These are phyloP conservation scores for Pseudocercospora fuligena DNA, from an alignment of 2,329 filamentous ascomycete species.

Conservation along the genomic window DNA sequence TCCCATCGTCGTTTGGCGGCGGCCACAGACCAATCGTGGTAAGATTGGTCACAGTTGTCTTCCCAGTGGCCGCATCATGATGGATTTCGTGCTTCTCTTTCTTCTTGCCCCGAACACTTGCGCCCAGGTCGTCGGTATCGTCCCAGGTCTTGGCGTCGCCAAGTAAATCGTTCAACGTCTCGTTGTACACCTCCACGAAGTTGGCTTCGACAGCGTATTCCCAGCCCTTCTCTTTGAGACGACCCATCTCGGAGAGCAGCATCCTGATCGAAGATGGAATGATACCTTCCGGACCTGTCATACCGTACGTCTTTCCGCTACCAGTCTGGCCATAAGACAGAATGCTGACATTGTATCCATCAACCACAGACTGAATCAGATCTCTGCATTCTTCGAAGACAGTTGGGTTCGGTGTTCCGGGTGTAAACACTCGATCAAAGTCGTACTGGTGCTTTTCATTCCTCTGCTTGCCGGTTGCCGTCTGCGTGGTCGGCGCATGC, in stretches of 20 bases:
- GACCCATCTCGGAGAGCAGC: slow-evolving; percentile 86
- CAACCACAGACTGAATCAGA: slow-evolving; percentile 91
- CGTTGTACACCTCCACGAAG: slow-evolving; percentile 98
- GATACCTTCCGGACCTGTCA: slow-evolving; percentile 91
- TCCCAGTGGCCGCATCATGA: slow-evolving; percentile 80
- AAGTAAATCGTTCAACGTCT: slow-evolving; percentile 90
- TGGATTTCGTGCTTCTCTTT: slow-evolving; percentile 88
- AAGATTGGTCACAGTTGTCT: slow-evolving; percentile 81
- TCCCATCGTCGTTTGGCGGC: slow-evolving; percentile 69
- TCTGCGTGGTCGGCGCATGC: slow-evolving; percentile 81
- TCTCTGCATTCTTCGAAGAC: slow-evolving; percentile 97
- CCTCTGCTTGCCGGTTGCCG: slow-evolving; percentile 74
- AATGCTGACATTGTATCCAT: slow-evolving; percentile 98
- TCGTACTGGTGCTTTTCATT: slow-evolving; percentile 83
- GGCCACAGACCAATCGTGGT: slow-evolving; percentile 78
- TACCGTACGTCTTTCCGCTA: slow-evolving; percentile 94
- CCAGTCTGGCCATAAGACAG: slow-evolving; percentile 99
- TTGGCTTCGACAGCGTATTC: slow-evolving; percentile 90
- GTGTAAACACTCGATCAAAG: slow-evolving; percentile 91
- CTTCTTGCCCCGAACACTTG: slow-evolving; percentile 37
- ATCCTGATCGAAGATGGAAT: slow-evolving; percentile 91
- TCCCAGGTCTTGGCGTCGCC: slow-evolving; percentile 71
- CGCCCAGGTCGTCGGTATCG: slow-evolving; percentile 36
- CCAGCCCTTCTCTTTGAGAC: slow-evolving; percentile 90
- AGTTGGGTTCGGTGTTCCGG: slow-evolving; percentile 75